Evolutionary conservation across 345 rosid genomes (phyloP), one percentile per base, ranked within the genome.

Genomic region (Eucalyptus albens): DNA sequence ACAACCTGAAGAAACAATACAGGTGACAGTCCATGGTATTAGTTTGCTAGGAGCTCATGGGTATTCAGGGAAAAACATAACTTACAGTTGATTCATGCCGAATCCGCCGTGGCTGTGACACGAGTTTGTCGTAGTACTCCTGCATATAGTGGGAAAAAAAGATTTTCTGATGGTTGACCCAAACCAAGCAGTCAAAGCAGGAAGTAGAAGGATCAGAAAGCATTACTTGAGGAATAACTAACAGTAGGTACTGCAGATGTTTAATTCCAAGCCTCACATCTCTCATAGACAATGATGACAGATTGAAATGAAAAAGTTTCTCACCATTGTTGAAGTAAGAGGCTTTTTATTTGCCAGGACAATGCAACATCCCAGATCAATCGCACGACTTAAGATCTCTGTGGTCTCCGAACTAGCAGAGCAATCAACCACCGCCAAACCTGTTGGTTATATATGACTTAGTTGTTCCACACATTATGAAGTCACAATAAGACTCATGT

Each of bases 331-430:
- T 69, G 97, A 93, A 29, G 99, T 96, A 88, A 96, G 96, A 91
- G 99, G 99, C 92, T 97, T 97, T 94, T 97, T 97, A 90, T 97
- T 97, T 72, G 99, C 99, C 88, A 97, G 89, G 93, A 97, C 96
- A 51, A 93, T n/a, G 86, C 96, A 97, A 90, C 99, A 95, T 89
- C 99, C 95, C 87, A 92, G 88, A 81, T 94, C 97, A 72, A 94
- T 94, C 87, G 91, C 96, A 91, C 90, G 91, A 45, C 89, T 92
- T 89, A 97, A 92, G 83, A 97, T 62, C 86, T 91, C 92, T 88
- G 93, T 86, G 50, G 96, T 96, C 86, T 94, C 96, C 3, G 92
- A 89, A 92, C 96, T 95, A 31, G 99, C 99, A 72, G 99, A 96
- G 93, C 98, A 96, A 94, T 97, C 99, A 72, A 96, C 95, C 77